phyloP scores from a whole-genome alignment of 2,329 filamentous ascomycete species.

The Trichoderma atrobrunneum region DNA sequence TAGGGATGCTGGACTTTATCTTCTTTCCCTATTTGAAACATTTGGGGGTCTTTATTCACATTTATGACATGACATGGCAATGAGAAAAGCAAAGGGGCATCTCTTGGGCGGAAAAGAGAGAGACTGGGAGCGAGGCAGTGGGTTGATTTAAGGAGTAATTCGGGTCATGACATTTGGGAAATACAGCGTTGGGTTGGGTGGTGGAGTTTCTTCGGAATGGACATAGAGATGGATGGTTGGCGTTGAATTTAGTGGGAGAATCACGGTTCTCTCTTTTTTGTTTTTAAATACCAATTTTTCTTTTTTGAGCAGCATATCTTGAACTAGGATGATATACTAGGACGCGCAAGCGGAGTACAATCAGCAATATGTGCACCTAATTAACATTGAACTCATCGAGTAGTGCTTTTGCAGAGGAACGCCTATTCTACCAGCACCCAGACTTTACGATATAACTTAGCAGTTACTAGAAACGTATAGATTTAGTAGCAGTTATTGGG shows the following conservation, averaged over 20 bases:
- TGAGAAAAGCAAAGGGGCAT: neutral
- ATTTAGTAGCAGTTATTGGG: too few relatives aligned
- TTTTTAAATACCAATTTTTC: neutral
- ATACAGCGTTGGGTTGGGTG: neutral
- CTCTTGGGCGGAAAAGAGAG: neutral
- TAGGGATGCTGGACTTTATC: neutral
- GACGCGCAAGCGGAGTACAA: neutral
- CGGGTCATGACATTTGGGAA: neutral
- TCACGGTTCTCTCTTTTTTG: neutral
- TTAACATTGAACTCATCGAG: too few relatives aligned
- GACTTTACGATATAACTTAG: too few relatives aligned
- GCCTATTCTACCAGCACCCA: too few relatives aligned
- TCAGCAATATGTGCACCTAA: too few relatives aligned
- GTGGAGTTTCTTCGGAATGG: neutral
- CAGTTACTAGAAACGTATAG: too few relatives aligned
- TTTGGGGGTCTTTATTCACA: neutral
- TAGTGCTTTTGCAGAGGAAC: too few relatives aligned
- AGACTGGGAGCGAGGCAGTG: neutral
- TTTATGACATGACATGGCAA: neutral
- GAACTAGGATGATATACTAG: neutral
- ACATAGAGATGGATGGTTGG: neutral
- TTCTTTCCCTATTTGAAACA: neutral
- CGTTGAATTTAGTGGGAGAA: neutral
- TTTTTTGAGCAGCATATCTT: neutral
- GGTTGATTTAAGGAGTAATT: neutral